Percentiles rank a stretch among this genome's conserved stretches.
phyloP scores from a whole-genome alignment of 768 basidiomycete species.

The Suillus hirtellus region DNA sequence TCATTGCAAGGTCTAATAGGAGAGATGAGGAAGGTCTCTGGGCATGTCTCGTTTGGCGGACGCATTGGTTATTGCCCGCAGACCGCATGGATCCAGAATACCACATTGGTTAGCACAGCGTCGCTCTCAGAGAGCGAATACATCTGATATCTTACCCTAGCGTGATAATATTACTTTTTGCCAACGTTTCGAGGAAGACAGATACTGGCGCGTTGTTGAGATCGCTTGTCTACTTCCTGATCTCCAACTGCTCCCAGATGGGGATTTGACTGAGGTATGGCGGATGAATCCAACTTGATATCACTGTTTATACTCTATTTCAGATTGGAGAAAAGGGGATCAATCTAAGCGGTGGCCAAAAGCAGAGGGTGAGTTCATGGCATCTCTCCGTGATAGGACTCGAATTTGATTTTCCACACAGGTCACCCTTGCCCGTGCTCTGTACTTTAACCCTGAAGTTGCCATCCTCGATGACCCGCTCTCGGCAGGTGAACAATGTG shows the following conservation, averaged over 20 bases:
- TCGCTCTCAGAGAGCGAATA: background rate
- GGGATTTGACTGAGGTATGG: constrained; percentile 69
- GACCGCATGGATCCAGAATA: constrained; percentile 77
- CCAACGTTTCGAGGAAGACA: constrained; percentile 58
- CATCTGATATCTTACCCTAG: constrained; percentile 27
- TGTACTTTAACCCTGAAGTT: constrained; percentile 66
- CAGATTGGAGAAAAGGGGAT: constrained; percentile 76
- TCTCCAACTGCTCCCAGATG: constrained; percentile 63
- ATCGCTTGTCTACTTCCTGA: constrained; percentile 62
- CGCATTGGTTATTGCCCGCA: constrained; percentile 72
- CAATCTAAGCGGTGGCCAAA: constrained; percentile 67
- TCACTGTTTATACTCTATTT: background rate
- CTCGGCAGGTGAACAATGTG: constrained; percentile 50
- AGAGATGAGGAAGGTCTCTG: constrained; percentile 62
- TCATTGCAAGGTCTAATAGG: constrained; percentile 64
- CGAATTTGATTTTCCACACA: constrained; percentile 19
- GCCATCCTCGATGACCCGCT: constrained; percentile 67
- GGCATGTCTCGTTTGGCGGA: constrained; percentile 60
- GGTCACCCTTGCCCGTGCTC: constrained; percentile 69
- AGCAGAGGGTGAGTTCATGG: constrained; percentile 45
- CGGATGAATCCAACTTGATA: background rate
- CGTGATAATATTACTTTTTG: constrained; percentile 72
- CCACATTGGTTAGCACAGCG: constrained; percentile 43
- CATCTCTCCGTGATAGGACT: background rate
- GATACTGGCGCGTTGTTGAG: constrained; percentile 65